phyloP scores from a whole-genome alignment of 257 asterid genomes.

The Solanum tarapatanum region DNA sequence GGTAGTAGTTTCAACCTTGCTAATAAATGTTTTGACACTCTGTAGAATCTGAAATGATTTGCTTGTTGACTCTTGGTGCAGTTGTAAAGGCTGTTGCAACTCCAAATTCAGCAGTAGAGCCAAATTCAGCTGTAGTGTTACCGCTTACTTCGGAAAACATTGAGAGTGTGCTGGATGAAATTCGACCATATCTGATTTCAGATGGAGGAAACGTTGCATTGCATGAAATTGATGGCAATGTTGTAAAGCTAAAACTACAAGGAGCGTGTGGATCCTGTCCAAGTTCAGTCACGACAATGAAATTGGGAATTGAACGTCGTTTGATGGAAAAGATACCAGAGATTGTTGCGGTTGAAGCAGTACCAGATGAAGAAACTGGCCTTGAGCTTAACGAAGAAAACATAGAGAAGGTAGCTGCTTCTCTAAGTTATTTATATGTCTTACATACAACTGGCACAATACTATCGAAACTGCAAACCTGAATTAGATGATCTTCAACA shows the following conservation, averaged over 20 bases:
- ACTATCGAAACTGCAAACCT: neutral
- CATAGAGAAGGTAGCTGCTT: conserved; percentile 69
- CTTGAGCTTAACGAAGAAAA: conserved; percentile 87
- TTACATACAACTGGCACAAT: neutral
- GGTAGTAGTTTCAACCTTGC: neutral
- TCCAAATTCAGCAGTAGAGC: conserved; percentile 47
- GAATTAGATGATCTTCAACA: neutral
- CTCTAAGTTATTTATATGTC: neutral
- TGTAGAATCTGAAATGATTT: neutral
- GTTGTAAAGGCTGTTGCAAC: conserved; percentile 67
- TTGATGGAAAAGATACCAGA: conserved; percentile 92
- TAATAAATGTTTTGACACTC: neutral
- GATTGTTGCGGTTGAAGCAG: conserved; percentile 82
- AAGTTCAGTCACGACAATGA: conserved; percentile 76
- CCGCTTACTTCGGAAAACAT: conserved; percentile 88
- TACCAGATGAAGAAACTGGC: conserved; percentile 95
- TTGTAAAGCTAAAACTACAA: conserved; percentile 74
- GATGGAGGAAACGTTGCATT: conserved; percentile 97
- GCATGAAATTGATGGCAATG: conserved; percentile 90
- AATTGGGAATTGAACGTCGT: conserved; percentile 91
- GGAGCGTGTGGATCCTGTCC: conserved; percentile 99
- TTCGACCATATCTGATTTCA: conserved; percentile 85
- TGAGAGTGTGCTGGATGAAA: conserved; percentile 81
- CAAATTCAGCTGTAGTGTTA: conserved; percentile 52
- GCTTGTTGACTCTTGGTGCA: conserved; percentile 14